Evolutionary conservation across 192 early-diverging fungal species (phyloP), one percentile per base, ranked within the genome.

Genomic region (Podochytrium sp.): DNA sequence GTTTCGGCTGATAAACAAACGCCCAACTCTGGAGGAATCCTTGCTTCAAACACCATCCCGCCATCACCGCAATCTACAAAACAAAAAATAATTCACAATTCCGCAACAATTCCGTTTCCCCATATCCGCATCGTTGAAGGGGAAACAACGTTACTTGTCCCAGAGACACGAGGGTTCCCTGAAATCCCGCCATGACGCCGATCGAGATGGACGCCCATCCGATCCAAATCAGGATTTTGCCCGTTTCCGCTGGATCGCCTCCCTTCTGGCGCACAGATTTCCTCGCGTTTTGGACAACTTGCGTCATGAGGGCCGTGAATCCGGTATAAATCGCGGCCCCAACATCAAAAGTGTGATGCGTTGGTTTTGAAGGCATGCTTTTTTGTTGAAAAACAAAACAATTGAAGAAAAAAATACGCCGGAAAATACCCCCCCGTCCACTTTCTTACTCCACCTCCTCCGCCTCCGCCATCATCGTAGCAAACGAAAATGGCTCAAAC

Each of bases 401-500:
- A 20, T 25, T 55, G 16, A 55, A 55, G 25, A 55, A 55, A 55
- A 55, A 20, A 55, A 55, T 29, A 55, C 20, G 5, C 20, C 10
- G 30, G 30, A 55, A 55, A 29, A 55, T 27, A 20, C 52, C 7
- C 52, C 23, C 7, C 20, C 43, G 10, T 7, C 43, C 20, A 7
- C 20, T 47, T 62, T 49, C 55, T 60, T 59, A 71, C 55, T 71
- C 69, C 25, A 33, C 38, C 38, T 57, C 53, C 37, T 71, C 69
- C 10, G 7, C 10, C 38, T 78, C 78, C 3, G 52, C 74, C 35
- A 83, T 74, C 56, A 83, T 51, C 25, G 56, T 51, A 18, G 34
- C 71, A 67, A 99, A 98, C 30, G 91, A 88, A 77, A 99, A 98
- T 2, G 97, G 97, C 76, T 92, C 85, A 82, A 98, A 99, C 78